Conservation (phyloP, 371 early-diverging fungal genomes). For the Mortierella sp. region DNA sequence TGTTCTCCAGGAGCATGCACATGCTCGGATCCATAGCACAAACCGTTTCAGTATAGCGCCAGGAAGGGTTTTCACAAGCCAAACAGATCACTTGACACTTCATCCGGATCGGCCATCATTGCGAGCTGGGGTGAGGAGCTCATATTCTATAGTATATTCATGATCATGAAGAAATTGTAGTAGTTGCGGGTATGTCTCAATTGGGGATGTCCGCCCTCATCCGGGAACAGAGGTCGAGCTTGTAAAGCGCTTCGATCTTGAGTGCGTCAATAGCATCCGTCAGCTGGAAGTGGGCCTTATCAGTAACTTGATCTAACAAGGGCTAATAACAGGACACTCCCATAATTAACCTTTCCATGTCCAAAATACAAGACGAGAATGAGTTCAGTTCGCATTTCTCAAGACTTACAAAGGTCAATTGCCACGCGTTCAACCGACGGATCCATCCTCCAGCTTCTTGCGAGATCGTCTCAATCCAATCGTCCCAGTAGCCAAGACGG, state of each 20-base stretch:
- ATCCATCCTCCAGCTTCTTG: slow-evolving; percentile 31
- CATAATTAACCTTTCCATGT: no score
- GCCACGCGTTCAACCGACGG: slow-evolving; percentile 42
- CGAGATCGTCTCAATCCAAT: slow-evolving; percentile 30
- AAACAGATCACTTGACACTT: no score
- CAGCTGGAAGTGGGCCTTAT: slow-evolving; percentile 38
- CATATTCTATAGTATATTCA: no score
- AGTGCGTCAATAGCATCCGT: slow-evolving; percentile 45
- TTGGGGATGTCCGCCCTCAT: slow-evolving; percentile 19
- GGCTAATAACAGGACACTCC: slow-evolving; percentile 31
- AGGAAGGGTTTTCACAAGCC: no score
- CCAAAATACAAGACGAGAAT: no score
- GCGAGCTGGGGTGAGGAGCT: no score
- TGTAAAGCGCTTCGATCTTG: slow-evolving; percentile 36
- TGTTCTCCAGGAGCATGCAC: background rate
- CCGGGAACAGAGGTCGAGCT: slow-evolving; percentile 35
- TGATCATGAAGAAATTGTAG: no score
- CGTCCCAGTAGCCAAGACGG: slow-evolving; percentile 43
- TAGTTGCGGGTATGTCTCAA: background rate
- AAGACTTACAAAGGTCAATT: slow-evolving; percentile 39
- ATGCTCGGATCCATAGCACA: background rate
- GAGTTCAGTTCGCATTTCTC: no score
- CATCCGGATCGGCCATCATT: no score
- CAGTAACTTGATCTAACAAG: slow-evolving; percentile 29
- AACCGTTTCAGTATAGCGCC: background rate